phyloP scores from a whole-genome alignment of 2,329 filamentous ascomycete genomes.

The Chrysoporthe austroafricana region DNA sequence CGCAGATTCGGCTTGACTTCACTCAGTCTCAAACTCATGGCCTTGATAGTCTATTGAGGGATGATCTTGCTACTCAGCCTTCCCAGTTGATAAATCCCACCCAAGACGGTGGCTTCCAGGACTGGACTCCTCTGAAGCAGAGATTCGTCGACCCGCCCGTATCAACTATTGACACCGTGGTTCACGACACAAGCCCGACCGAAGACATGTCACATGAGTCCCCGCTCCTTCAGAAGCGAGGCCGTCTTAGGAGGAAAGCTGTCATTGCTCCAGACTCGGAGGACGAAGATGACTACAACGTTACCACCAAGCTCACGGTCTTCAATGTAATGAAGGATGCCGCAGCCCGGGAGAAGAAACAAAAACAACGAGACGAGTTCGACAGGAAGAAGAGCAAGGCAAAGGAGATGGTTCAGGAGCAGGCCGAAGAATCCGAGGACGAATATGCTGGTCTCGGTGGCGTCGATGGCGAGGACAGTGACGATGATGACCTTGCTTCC shows the following conservation, averaged over 20 bases:
- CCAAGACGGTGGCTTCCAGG: constrained; percentile 78
- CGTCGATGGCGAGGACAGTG: constrained; percentile 82
- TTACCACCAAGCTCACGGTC: constrained; percentile 46
- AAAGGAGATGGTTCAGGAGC: constrained; percentile 85
- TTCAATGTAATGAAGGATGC: constrained; percentile 75
- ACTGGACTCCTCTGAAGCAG: constrained; percentile 71
- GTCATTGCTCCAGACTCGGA: constrained; percentile 34
- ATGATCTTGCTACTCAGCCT: constrained; percentile 58
- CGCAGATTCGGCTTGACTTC: constrained; percentile 56
- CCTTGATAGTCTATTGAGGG: constrained; percentile 59
- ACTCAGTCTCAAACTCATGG: constrained; percentile 64
- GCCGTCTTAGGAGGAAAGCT: constrained; percentile 53
- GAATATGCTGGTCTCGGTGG: constrained; percentile 96
- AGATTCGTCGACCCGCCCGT: constrained; percentile 67
- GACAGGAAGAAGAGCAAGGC: constrained; percentile 88
- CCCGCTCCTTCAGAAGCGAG: constrained; percentile 65
- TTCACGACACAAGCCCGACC: constrained; percentile 44
- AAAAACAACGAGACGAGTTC: constrained; percentile 58
- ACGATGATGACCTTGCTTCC: constrained; percentile 71
- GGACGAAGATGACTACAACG: constrained; percentile 40
- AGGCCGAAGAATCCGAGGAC: constrained; percentile 96
- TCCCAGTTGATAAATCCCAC: constrained; percentile 76
- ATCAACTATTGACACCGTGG: constrained; percentile 74
- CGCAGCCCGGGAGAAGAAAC: constrained; percentile 57
- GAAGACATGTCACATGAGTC: constrained; percentile 59